Percentiles rank a stretch among this genome's conserved stretches.
These are phyloP conservation scores for Closterium sp. DNA, from an alignment of 139 green algal genomes.

Conservation along the genomic window DNA sequence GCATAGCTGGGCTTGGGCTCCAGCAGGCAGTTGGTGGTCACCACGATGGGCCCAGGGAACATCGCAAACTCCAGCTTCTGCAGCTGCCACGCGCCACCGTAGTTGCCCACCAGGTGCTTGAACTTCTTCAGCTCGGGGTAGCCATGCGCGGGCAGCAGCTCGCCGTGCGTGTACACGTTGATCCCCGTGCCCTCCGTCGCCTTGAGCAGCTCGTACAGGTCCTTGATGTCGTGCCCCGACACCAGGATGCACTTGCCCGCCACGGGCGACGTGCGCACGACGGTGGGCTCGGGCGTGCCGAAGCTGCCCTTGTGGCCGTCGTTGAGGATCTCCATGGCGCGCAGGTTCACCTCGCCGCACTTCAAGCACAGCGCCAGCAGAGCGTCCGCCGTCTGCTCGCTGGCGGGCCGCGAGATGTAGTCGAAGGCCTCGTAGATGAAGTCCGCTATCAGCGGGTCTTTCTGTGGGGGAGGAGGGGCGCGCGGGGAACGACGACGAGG, in stretches of 20 bases:
- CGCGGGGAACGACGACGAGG: neutral
- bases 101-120: constrained; percentile 63
- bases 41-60: constrained; percentile 63
- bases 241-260: constrained; percentile 72
- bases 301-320: constrained; percentile 58
- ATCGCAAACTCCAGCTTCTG: constrained; percentile 70
- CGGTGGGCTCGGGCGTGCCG: constrained; percentile 46
- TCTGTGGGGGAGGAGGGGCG: constrained; percentile 5
- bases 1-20: constrained; percentile 61
- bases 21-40: constrained; percentile 78
- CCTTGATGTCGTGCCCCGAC: constrained; percentile 74
- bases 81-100: constrained; percentile 64
- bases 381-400: constrained; percentile 36
- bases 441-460: constrained; percentile 43
- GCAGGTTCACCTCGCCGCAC: constrained; percentile 64
- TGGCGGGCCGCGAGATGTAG: constrained; percentile 50
- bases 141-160: constrained; percentile 56
- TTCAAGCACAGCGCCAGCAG: constrained; percentile 59
- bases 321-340: constrained; percentile 56
- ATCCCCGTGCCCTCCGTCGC: constrained; percentile 69
- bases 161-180: constrained; percentile 70
- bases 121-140: constrained; percentile 67
- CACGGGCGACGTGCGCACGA: constrained; percentile 61
- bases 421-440: constrained; percentile 54
- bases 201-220: constrained; percentile 65